Evolutionary conservation across 768 basidiomycete genomes (phyloP).

Genomic region (Psilocybe sp.): DNA sequence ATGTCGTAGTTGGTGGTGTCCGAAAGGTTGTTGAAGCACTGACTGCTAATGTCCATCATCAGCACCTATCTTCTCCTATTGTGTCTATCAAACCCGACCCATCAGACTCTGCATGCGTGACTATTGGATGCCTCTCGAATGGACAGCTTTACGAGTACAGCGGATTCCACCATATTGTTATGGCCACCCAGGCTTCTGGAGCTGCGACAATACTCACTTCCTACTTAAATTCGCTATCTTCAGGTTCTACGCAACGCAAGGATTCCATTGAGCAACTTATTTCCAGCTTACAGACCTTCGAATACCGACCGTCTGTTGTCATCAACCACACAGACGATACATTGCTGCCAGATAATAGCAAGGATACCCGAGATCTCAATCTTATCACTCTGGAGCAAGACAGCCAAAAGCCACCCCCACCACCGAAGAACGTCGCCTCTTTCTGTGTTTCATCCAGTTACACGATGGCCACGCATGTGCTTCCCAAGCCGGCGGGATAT

Average conservation of each 20-base stretch:
- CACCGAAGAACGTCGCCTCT: slow-evolving; percentile 11
- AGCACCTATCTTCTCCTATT: slow-evolving; percentile 56
- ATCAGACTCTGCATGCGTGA: slow-evolving; percentile 26
- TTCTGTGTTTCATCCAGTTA: slow-evolving; percentile 44
- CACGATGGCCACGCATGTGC: slow-evolving; percentile 72
- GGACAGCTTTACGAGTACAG: slow-evolving; percentile 24
- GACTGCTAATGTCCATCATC: slow-evolving; percentile 38
- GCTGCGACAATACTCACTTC: slow-evolving; percentile 51
- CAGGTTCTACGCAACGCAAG: slow-evolving; percentile 21
- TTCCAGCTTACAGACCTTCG: slow-evolving; percentile 48
- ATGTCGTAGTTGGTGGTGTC: slow-evolving; percentile 58
- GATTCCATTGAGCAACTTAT: slow-evolving; percentile 37
- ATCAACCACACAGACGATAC: slow-evolving; percentile 67
- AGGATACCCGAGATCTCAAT: slow-evolving; percentile 67
- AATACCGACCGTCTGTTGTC: slow-evolving; percentile 55
- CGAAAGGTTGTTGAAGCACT: slow-evolving; percentile 56
- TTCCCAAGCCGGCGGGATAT: slow-evolving; percentile 35
- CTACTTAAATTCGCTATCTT: slow-evolving; percentile 39
- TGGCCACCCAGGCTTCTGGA: slow-evolving; percentile 73
- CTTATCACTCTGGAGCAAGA: slow-evolving; percentile 26
- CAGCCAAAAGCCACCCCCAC: not conserved
- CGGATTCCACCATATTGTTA: slow-evolving; percentile 65
- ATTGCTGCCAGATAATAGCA: slow-evolving; percentile 47
- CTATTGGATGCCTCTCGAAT: slow-evolving; percentile 35
- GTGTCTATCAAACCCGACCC: slow-evolving; percentile 39